Evolutionary conservation across 1,284 basidiomycete genomes (phyloP).

Genomic region (Cryptococcus jaspeensis): DNA sequence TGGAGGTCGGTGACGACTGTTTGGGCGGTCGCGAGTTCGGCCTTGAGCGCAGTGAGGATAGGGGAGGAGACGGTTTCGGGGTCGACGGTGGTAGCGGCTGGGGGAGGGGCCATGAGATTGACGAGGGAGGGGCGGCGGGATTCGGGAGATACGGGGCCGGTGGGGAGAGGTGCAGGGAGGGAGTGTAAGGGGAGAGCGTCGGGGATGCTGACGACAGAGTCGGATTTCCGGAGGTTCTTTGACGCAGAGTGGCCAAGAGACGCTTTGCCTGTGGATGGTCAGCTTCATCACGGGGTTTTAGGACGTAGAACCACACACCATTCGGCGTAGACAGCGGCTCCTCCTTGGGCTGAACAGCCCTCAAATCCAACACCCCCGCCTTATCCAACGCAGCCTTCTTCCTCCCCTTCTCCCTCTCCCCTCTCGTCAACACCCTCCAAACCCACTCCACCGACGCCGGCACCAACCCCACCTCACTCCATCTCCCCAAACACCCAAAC

Average conservation of each 20-base stretch:
- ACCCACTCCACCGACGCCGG: conserved; percentile 36
- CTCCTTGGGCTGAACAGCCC: conserved; percentile 38
- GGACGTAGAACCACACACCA: conserved; percentile 4
- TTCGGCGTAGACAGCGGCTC: conserved; percentile 19
- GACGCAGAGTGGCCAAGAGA: conserved; percentile 9
- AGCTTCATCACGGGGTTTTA: conserved; percentile 3
- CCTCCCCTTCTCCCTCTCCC: conserved; percentile 36
- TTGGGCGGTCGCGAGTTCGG: conserved; percentile 70
- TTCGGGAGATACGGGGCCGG: conserved; percentile 21
- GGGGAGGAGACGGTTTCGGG: conserved; percentile 56
- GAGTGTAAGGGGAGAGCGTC: conserved; percentile 51
- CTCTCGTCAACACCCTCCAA: conserved; percentile 27
- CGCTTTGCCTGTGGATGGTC: conserved; percentile 12
- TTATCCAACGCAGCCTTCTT: conserved; percentile 36
- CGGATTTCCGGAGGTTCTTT: conserved; percentile 21
- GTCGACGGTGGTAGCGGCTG: conserved; percentile 27
- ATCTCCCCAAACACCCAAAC: conserved; percentile 44
- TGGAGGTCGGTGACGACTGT: conserved; percentile 68
- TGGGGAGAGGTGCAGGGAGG: conserved; percentile 44
- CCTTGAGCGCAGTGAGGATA: conserved; percentile 69
- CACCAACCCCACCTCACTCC: conserved; percentile 39
- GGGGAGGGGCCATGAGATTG: conserved; percentile 30
- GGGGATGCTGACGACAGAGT: conserved; percentile 19
- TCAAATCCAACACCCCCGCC: conserved; percentile 42
- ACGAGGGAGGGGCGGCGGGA: conserved; percentile 39